These are phyloP conservation scores for Ophiocordyceps polyrhachis-furcata DNA, from an alignment of 2,329 filamentous ascomycete species.

Conservation along the genomic window DNA sequence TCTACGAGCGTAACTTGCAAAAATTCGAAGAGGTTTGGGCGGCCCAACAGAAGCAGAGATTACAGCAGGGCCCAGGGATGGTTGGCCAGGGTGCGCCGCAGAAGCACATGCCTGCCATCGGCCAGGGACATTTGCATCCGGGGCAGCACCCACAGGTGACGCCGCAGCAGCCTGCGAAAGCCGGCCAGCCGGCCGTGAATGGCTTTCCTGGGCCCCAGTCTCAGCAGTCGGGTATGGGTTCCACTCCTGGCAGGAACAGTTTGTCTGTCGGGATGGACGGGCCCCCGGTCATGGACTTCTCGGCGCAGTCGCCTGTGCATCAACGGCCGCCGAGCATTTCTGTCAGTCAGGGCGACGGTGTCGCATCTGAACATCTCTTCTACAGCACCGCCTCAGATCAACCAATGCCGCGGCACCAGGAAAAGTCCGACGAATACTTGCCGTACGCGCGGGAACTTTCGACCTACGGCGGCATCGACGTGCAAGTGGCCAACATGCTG, in stretches of 20 bases:
- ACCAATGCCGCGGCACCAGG: slow-evolving; percentile 18
- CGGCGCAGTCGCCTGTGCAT: slow-evolving; percentile 26
- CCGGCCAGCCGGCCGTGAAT: slow-evolving; percentile 18
- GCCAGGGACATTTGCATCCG: slow-evolving; percentile 13
- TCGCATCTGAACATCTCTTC: slow-evolving; percentile 7
- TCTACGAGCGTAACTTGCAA: slow-evolving; percentile 59
- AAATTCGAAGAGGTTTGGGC: slow-evolving; percentile 58
- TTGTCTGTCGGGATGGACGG: slow-evolving; percentile 31
- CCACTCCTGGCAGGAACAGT: slow-evolving; percentile 28
- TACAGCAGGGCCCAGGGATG: slow-evolving; percentile 21
- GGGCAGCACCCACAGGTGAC: slow-evolving; percentile 12
- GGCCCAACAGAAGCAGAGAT: slow-evolving; percentile 33
- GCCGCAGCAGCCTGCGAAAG: slow-evolving; percentile 21
- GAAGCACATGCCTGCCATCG: slow-evolving; percentile 20
- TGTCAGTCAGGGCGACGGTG: slow-evolving; percentile 16
- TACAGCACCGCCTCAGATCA: slow-evolving; percentile 9
- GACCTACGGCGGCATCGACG: slow-evolving; percentile 53
- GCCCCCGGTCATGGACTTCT: slow-evolving; percentile 17
- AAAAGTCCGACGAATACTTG: slow-evolving; percentile 32
- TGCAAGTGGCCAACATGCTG: slow-evolving; percentile 43
- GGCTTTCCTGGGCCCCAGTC: slow-evolving; percentile 18
- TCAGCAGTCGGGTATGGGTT: slow-evolving; percentile 3
- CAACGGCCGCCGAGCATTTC: slow-evolving; percentile 22
- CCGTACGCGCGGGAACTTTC: slow-evolving; percentile 35
- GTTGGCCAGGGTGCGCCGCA: slow-evolving; percentile 8